phyloP scores from a whole-genome alignment of 768 basidiomycete species.

The Calocybe indica region DNA sequence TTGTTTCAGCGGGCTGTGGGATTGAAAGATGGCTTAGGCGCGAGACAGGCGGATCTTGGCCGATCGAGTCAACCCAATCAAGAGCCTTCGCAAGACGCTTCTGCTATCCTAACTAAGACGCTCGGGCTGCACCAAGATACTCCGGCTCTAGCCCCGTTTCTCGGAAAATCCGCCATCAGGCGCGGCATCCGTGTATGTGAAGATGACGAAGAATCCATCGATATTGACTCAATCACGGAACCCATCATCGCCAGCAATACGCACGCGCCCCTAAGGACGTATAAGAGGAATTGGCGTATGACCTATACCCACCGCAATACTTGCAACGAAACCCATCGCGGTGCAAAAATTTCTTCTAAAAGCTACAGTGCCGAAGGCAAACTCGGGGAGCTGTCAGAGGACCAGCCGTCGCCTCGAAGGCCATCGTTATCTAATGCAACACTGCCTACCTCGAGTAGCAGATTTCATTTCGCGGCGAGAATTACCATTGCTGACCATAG shows the following conservation, averaged over 20 bases:
- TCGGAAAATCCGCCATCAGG: conserved; percentile 36
- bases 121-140: conserved; percentile 46
- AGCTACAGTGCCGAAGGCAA: background rate
- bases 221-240: conserved; percentile 21
- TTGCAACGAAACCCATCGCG: background rate
- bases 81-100: background rate
- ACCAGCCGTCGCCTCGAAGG: too few relatives aligned
- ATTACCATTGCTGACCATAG: conserved; percentile 44
- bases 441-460: conserved; percentile 16
- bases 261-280: background rate
- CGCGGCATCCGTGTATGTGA: conserved; percentile 38
- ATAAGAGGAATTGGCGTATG: conserved; percentile 28
- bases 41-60: background rate
- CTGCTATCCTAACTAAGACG: conserved; percentile 24
- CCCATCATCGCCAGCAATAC: background rate
- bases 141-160: conserved; percentile 41
- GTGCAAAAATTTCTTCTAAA: background rate
- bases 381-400: too few relatives aligned
- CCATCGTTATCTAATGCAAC: background rate
- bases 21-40: conserved; percentile 3
- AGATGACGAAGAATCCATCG: conserved; percentile 26
- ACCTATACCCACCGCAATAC: conserved; percentile 26
- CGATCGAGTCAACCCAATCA: background rate
- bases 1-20: conserved; percentile 46
- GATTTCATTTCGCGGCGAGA: conserved; percentile 45